These are phyloP conservation scores for Phytophthora pluvialis DNA, from an alignment of 352 stramenopile species.

Conservation along the genomic window DNA sequence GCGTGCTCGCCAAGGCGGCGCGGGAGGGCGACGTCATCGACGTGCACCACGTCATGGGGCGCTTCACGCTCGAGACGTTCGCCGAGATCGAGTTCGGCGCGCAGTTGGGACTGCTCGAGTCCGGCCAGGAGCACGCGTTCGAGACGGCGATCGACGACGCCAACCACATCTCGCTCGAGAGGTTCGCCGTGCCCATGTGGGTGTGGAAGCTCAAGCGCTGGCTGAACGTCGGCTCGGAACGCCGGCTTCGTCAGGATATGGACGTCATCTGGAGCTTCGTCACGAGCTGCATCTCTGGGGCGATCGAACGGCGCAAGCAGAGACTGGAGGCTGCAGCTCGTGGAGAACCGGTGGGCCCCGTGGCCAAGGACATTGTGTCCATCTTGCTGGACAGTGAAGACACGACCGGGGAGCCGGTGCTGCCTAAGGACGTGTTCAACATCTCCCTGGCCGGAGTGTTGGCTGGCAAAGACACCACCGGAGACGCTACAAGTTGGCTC, in stretches of 20 bases:
- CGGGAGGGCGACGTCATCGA: constrained; percentile 20
- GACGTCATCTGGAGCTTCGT: constrained; percentile 40
- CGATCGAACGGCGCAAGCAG: constrained; percentile 30
- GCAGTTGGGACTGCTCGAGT: constrained; percentile 42
- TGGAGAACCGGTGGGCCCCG: constrained; percentile 21
- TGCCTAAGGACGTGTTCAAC: constrained; percentile 54
- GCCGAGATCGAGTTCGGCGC: constrained; percentile 54
- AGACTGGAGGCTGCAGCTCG: constrained; percentile 18
- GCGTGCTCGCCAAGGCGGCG: constrained; percentile 24
- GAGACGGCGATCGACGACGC: constrained; percentile 44
- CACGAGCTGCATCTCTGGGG: constrained; percentile 28
- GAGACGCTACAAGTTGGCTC: constrained; percentile 53
- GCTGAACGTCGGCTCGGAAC: constrained; percentile 46
- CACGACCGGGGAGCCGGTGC: constrained; percentile 22
- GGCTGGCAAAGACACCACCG: constrained; percentile 72
- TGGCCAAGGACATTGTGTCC: constrained; percentile 46
- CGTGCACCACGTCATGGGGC: constrained; percentile 39
- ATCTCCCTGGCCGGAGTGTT: constrained; percentile 72
- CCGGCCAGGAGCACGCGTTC: constrained; percentile 39
- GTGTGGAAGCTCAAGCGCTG: constrained; percentile 57
- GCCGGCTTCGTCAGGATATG: constrained; percentile 27
- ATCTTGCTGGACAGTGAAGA: constrained; percentile 44
- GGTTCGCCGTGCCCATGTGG: constrained; percentile 40
- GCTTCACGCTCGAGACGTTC: constrained; percentile 55
- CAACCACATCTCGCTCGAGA: constrained; percentile 36